These are phyloP conservation scores for Rhodamnia argentea DNA, from an alignment of 345 rosid species.

Conservation along the genomic window DNA sequence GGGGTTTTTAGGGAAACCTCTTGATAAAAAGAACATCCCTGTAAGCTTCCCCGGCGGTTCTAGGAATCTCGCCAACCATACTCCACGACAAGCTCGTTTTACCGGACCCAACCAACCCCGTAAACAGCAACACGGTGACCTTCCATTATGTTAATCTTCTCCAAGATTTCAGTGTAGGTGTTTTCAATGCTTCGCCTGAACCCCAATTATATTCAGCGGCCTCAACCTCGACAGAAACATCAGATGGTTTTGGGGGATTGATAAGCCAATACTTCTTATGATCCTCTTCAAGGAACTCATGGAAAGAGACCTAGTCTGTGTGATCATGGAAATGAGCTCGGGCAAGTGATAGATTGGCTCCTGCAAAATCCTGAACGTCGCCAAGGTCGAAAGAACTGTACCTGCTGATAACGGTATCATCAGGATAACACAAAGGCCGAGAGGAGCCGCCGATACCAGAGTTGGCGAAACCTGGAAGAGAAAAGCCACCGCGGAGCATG, in stretches of 20 bases:
- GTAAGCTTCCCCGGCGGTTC: constrained; percentile 33
- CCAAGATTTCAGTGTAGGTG: constrained; percentile 15
- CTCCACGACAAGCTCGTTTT: constrained; percentile 64
- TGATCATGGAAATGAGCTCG: constrained; percentile 42
- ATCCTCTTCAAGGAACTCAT: constrained; percentile 37
- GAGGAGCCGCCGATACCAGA: constrained; percentile 39
- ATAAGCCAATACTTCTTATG: constrained; percentile 17
- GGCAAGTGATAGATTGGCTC: too few relatives aligned
- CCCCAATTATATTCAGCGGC: constrained; percentile 51
- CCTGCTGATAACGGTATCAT: constrained; percentile 25
- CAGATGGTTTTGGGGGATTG: constrained; percentile 2
- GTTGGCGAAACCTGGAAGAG: constrained; percentile 65
- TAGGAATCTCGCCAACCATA: constrained; percentile 72
- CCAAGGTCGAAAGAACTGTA: too few relatives aligned
- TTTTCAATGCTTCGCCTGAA: constrained; percentile 8
- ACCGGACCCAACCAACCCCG: constrained; percentile 71
- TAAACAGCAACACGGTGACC: constrained; percentile 65
- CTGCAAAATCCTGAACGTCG: too few relatives aligned
- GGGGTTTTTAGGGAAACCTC: too few relatives aligned
- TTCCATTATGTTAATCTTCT: constrained; percentile 30
- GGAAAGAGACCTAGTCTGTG: constrained; percentile 48
- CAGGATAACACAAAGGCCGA: constrained; percentile 36
- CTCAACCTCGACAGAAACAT: constrained; percentile 23
- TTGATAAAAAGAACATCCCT: too few relatives aligned
- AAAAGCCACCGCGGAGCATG: constrained; percentile 49